Evolutionary conservation across 2,329 filamentous ascomycete genomes (phyloP).

Genomic region (Penicillium occitanis): DNA sequence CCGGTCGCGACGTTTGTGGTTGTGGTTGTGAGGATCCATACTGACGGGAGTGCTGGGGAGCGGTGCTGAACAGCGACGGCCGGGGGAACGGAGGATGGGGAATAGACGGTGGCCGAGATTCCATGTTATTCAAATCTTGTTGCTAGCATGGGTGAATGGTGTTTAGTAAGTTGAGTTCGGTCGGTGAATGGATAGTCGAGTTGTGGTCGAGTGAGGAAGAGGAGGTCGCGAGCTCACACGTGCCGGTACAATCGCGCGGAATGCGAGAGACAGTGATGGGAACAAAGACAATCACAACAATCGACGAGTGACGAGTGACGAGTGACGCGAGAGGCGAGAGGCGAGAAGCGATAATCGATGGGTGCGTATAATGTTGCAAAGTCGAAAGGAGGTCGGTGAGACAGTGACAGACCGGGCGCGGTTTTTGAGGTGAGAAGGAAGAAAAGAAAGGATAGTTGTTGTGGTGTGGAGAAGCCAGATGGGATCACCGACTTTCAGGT

Average conservation of each 20-base stretch:
- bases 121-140: slow-evolving; percentile 26
- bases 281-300: background rate
- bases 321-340: background rate
- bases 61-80: slow-evolving; percentile 32
- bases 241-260: slow-evolving; percentile 3
- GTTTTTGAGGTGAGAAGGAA: background rate
- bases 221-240: slow-evolving; percentile 14
- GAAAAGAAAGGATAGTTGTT: background rate
- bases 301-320: too few relatives aligned
- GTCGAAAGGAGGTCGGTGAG: background rate
- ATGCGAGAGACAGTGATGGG: background rate
- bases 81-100: slow-evolving; percentile 33
- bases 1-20: slow-evolving; percentile 23
- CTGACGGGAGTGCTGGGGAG: slow-evolving; percentile 31
- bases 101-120: slow-evolving; percentile 30
- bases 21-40: slow-evolving; percentile 22
- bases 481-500: slow-evolving; percentile 12
- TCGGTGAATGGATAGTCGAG: background rate
- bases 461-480: slow-evolving; percentile 16
- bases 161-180: background rate
- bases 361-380: background rate
- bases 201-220: slow-evolving; percentile 12
- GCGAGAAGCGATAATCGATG: background rate
- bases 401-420: background rate
- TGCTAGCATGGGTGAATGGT: background rate